phyloP scores from a whole-genome alignment of 208 protist species.

The Trypanosomatidae sp. region DNA sequence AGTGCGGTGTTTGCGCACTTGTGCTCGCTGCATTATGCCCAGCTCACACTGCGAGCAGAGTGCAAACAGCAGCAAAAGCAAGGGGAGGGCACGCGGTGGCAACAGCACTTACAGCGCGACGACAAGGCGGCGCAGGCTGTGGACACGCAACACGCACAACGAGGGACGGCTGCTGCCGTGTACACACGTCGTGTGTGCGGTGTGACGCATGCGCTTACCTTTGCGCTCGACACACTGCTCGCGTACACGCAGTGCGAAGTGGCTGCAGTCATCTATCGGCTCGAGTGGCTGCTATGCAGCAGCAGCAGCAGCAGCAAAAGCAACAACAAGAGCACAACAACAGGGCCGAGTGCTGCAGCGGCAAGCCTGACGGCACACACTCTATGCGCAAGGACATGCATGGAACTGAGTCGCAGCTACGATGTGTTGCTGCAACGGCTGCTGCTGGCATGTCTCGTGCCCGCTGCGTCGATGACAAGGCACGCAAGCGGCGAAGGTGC shows the following conservation, averaged over 20 bases:
- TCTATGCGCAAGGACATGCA: conserved; percentile 26
- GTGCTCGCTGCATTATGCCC: conserved; percentile 66
- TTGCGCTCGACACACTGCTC: conserved; percentile 63
- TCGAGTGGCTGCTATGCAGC: conserved; percentile 33
- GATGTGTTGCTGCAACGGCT: conserved; percentile 35
- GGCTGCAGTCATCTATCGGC: conserved; percentile 21
- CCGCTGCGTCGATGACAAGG: too few relatives aligned
- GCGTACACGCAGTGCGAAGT: conserved; percentile 44
- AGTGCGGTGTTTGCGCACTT: conserved; percentile 73
- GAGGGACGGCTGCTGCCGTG: too few relatives aligned
- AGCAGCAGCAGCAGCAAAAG: conserved; percentile 7
- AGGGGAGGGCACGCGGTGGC: conserved; percentile 1
- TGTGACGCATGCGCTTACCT: conserved; percentile 65
- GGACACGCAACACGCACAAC: too few relatives aligned
- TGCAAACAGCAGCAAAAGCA: conserved; percentile 44
- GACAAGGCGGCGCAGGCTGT: too few relatives aligned
- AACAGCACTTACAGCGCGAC: not conserved
- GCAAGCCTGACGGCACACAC: not conserved
- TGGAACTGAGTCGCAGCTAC: conserved; percentile 22
- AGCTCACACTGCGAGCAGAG: conserved; percentile 40
- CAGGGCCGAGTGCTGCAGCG: not conserved
- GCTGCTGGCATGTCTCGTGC: conserved; percentile 36
- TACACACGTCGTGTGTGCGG: conserved; percentile 52
- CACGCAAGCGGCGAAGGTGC: too few relatives aligned
- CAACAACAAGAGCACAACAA: conserved; percentile 7